These are phyloP conservation scores for Dryadomyces sulphureus DNA, from an alignment of 2,329 filamentous ascomycete genomes.

Conservation along the genomic window DNA sequence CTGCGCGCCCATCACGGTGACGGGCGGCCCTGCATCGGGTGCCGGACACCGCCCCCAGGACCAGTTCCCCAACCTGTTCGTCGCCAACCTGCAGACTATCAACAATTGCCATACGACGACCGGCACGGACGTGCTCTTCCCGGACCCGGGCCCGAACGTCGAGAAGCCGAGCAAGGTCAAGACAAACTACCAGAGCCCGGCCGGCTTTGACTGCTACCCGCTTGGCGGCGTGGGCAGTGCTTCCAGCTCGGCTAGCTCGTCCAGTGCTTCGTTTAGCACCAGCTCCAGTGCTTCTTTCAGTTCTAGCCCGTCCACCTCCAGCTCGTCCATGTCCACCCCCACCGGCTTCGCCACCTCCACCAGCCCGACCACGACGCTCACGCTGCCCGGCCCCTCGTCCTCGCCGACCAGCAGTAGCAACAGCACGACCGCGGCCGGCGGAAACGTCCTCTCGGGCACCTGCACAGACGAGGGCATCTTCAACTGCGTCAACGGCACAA, in stretches of 20 bases:
- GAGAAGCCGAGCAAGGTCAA: constrained; percentile 12
- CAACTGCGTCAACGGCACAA: constrained; percentile 30
- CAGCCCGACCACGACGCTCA: constrained; percentile 2
- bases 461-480: constrained; percentile 33
- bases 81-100: constrained; percentile 33
- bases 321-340: background rate
- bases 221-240: constrained; percentile 1
- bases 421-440: constrained; percentile 18
- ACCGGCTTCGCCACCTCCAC: background rate
- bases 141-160: constrained; percentile 14
- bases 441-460: constrained; percentile 17
- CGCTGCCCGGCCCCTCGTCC: background rate
- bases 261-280: background rate
- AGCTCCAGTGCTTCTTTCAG: background rate
- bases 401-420: constrained; percentile 7
- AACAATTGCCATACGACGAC: constrained; percentile 11
- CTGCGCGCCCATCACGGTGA: constrained; percentile 43
- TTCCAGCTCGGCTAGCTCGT: background rate
- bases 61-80: constrained; percentile 39
- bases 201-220: constrained; percentile 11
- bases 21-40: constrained; percentile 9
- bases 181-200: constrained; percentile 7
- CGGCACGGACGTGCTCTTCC: constrained; percentile 13
- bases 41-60: background rate
- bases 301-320: background rate